These are phyloP conservation scores for Vaccinium darrowii DNA, from an alignment of 148 eudicot genomes.

Conservation along the genomic window DNA sequence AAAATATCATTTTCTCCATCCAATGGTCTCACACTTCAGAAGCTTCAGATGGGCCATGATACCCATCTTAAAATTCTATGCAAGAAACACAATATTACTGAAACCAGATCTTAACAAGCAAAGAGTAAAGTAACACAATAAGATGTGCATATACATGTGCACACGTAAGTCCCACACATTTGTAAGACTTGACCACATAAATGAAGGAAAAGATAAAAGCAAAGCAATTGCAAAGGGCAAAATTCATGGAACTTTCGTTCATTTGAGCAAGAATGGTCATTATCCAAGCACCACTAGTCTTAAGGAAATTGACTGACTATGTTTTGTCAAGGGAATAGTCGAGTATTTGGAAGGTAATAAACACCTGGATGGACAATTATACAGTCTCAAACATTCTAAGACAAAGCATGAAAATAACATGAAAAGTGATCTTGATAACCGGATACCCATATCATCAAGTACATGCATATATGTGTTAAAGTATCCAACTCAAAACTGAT, in stretches of 20 bases:
- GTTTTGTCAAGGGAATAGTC: not conserved
- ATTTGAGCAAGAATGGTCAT: not conserved
- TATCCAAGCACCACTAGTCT: not conserved
- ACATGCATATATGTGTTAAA: not conserved
- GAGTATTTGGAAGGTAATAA: not conserved
- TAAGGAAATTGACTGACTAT: not conserved
- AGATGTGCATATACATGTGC: not conserved
- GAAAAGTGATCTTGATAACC: not conserved
- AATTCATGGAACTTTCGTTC: not conserved
- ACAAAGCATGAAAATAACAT: not conserved
- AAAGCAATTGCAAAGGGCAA: not conserved
- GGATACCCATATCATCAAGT: not conserved
- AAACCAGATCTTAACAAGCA: not conserved
- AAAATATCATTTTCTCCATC: too few relatives aligned
- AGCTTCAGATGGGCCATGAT: too few relatives aligned
- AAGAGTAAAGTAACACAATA: not conserved
- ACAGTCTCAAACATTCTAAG: not conserved
- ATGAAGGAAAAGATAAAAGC: not conserved
- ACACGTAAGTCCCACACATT: not conserved
- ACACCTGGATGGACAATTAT: not conserved
- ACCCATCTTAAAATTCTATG: too few relatives aligned
- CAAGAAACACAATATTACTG: too few relatives aligned
- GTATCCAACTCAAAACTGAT: not conserved
- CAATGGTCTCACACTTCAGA: too few relatives aligned
- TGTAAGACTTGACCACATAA: not conserved